A percentile compares a stretch with the other conserved stretches of the same genome.
Evolutionary conservation across 345 rosid genomes (phyloP).

Genomic region (Aquilaria malaccensis): DNA sequence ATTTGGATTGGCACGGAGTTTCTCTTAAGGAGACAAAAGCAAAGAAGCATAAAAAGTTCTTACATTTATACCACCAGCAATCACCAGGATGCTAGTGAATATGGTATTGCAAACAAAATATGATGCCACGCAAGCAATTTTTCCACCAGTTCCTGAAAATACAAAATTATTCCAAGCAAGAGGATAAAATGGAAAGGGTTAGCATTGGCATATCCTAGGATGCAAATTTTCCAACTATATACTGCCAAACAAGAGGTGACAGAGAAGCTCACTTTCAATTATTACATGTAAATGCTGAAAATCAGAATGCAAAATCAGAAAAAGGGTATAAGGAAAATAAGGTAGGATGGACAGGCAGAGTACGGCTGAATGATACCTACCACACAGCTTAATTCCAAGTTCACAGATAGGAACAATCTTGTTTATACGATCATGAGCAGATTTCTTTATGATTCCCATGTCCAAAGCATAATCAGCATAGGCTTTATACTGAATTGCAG

Average conservation of each 20-base stretch:
- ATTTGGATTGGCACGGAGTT: no score
- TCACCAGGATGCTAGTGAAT: conserved; percentile 59
- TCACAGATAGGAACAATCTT: conserved; percentile 88
- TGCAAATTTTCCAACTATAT: not conserved
- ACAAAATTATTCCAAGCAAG: not conserved
- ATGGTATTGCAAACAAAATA: conserved; percentile 85
- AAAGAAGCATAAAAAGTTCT: conserved; percentile 15
- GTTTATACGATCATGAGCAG: conserved; percentile 49
- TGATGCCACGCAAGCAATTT: conserved; percentile 86
- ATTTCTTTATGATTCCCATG: conserved; percentile 58
- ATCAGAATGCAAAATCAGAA: no score
- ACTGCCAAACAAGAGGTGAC: not conserved
- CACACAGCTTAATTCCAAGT: conserved; percentile 85
- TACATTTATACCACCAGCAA: conserved; percentile 68
- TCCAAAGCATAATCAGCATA: conserved; percentile 92
- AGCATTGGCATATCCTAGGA: no score
- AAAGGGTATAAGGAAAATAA: no score
- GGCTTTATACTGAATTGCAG: conserved; percentile 87
- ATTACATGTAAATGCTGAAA: no score
- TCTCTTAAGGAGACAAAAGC: no score
- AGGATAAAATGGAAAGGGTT: no score
- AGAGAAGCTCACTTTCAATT: no score
- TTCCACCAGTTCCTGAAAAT: conserved; percentile 87
- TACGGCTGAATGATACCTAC: conserved; percentile 21
- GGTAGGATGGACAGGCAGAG: not conserved